Evolutionary conservation across 495 filamentous ascomycete genomes (phyloP), one percentile per base, ranked within the genome.

Genomic region (Choiromyces venosus): DNA sequence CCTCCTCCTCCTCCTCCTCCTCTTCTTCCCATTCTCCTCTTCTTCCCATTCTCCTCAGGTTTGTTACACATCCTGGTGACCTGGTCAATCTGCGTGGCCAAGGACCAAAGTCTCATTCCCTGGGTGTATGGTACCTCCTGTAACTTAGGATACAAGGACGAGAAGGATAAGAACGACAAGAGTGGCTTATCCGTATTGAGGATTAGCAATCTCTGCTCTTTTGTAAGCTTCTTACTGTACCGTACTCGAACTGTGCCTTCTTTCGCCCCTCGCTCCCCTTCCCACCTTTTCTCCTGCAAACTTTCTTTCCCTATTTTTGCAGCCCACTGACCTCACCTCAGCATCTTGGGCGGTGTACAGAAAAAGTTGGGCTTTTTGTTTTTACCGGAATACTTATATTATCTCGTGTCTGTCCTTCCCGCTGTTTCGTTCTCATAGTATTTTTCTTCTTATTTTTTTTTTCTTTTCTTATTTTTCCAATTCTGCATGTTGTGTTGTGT

Each of bases 401-500:
- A 61, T 29, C 46, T n/a, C 2, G 44, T 52, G 44, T 52, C 71
- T 8, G 68, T 39, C 33, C 75, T 72, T 77, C 71, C 73, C 40
- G 39, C 64, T 66, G 71, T 33, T 37, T 38, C 73, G 66, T 73
- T 42, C 19, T 46, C 19, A 70, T 38, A 65, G 64, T 44, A 37
- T 40, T 52, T 21, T 38, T 37, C 69, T 39, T 16, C 70, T 46
- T 65, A 46, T 44, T 36, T 37, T n/a, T 68, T 46, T 72, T 44
- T n/a, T 66, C 76, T 29, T 72, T 40, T 33, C 25, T 64, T 12
- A n/a, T n/a, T 67, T 66, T 65, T 37, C 65, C 72, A 18, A 25
- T 37, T 64, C 68, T n/a, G 68, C 19, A 72, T 39, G 29, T 35
- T 56, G 38, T 66, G 33, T 73, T 38, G 68, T 75, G 78, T 69